Conservation (phyloP, 1,284 basidiomycete species). For the Schizophyllum amplum region DNA sequence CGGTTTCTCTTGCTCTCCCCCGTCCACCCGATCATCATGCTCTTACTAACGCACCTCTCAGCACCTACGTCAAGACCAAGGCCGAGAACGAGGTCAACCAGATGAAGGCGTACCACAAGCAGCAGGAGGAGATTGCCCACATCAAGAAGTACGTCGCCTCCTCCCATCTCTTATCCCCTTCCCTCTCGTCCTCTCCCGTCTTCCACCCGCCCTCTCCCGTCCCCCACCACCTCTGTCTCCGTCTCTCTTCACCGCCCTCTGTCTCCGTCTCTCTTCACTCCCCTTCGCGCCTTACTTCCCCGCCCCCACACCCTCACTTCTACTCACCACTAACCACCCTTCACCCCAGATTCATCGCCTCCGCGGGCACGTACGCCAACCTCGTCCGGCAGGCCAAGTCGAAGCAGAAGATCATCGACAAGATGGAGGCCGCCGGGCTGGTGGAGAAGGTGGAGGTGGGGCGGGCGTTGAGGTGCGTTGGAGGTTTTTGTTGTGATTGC, state of each 20-base stretch:
- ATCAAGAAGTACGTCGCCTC: slow-evolving; percentile 76
- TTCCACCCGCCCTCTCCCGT: background rate
- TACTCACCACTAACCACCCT: background rate
- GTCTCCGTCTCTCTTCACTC: slow-evolving; percentile 1
- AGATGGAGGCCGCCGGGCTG: slow-evolving; percentile 99
- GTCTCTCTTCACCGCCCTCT: slow-evolving; percentile 5
- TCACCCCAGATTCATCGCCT: slow-evolving; percentile 79
- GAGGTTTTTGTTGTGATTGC: too few relatives aligned
- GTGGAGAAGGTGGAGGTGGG: slow-evolving; percentile 82
- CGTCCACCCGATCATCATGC: background rate
- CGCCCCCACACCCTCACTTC: background rate
- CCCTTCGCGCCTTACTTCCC: background rate
- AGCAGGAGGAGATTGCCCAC: slow-evolving; percentile 97
- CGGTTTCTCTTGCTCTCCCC: too few relatives aligned
- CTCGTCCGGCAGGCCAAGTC: slow-evolving; percentile 98
- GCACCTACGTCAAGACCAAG: slow-evolving; percentile 91
- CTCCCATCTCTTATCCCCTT: slow-evolving; percentile 2
- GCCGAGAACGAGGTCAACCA: slow-evolving; percentile 98
- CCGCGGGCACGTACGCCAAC: slow-evolving; percentile 98
- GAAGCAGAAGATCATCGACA: slow-evolving; percentile 99
- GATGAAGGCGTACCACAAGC: slow-evolving; percentile 98
- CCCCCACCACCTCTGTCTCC: background rate
- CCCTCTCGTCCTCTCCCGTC: background rate
- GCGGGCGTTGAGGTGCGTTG: slow-evolving; percentile 52
- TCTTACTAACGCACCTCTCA: background rate